Evolutionary conservation across 305 asterid genomes (phyloP), one percentile per base, ranked within the genome.

Genomic region (Nicotiana rustica): DNA sequence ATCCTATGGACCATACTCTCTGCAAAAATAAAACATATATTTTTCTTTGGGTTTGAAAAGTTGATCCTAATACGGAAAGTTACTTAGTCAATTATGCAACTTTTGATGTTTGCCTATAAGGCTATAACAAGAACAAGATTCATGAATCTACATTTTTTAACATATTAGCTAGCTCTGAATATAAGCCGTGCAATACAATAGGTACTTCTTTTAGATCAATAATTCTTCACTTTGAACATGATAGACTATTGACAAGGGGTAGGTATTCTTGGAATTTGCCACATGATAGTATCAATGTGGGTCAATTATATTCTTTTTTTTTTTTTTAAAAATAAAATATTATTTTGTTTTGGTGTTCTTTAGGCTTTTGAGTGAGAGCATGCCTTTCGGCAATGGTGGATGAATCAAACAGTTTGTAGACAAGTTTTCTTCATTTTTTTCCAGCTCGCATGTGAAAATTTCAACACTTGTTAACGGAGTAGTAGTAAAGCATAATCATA

Each of bases 381-480:
- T 80, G 85, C 82, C 89, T 88, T 90, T 90, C 89, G 86, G 92
- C 88, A 81, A 87, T 83, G 71, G 68, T 85, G 80, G 83, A 67
- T 78, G 83, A 67, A 81, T 84, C 56, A 81, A 17, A 64, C 35
- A 41, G 57, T 59, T 38, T 47, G 73, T 49, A 76, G 67, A 86
- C 70, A 77, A 17, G 38, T 67, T 47, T 21, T 60, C 10, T 59
- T 56, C 47, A 2, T 67, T 62, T 13, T 41, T 41, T 7, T 52
- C 57, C 57, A 52, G 57, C 17, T 52, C 17, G 17, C 59, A 59
- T 60, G 2, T 31, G 57, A 62, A 19, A 57, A 61, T 35, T 17
- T 65, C 75, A 88, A 85, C 90, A 88, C 82, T 82, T 86, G 89
- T 84, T 81, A 29, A 61, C 4, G 18, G 47, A 79, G 86, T 55